Base-by-base conservation (phyloP, 352 stramenopile species). In the Phytophthora hybrid region DNA sequence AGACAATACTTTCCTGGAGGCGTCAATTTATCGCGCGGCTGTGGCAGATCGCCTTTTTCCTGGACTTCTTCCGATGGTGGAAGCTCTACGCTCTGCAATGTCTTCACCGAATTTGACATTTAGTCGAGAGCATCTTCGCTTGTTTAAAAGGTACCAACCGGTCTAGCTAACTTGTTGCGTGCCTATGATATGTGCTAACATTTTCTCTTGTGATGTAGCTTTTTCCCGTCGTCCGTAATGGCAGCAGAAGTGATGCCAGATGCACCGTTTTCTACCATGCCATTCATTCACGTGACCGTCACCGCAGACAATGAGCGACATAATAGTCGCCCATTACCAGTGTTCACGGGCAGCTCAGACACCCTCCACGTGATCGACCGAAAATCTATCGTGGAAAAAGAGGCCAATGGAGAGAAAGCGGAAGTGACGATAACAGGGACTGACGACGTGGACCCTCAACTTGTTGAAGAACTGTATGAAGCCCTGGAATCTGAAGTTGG, bases 21-120 rank as follows among this genome's bases (percentile, higher is more conserved):
- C 82, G 3, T 69, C 69, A 19, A 83, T 93, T 39, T 83, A 83
- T 63, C 80, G 83, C 51, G 79, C 85, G 60, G 72, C 74, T 19
- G 74, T 88, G 0, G 83, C 76, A 6, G 66, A 82, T 57, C 69
- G 76, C 3, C 57, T 93, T 18, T 91, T 85, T 59, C 64, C 72
- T 31, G 66, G 77, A 2, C 57, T 54, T 8, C 49, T 73, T 29
- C 32, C 61, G 8, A 78, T 89, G 26, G 56, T 62, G n/a, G 51
- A 68, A 21, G 59, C 71, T 26, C 16, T 91, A 61, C 51, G 67
- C 59, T 63, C 46, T 56, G 61, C 71, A 31, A 76, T 85, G 65
- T 29, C 56, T 46, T 68, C 47, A 3, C 51, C 67, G 3, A 32
- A 71, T 21, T 37, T 70, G n/a, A 51, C 66, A 55, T 71, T 76